Base-by-base conservation (phyloP, 805 yeast species). In the Hanseniaspora guilliermondii region DNA sequence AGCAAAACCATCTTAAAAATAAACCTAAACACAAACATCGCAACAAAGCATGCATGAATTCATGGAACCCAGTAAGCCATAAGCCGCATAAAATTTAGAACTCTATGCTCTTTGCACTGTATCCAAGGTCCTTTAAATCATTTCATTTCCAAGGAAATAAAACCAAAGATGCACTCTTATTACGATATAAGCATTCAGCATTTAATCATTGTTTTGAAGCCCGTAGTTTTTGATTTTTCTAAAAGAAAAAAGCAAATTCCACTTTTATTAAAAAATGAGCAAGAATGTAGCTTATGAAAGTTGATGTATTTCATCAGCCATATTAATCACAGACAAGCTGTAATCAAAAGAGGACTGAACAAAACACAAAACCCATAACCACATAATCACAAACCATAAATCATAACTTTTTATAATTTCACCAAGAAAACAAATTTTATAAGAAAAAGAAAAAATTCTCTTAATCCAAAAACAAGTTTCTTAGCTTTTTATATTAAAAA, bases 351-450 rank as follows among this genome's bases (percentile, higher is more conserved):
- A 27, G 46, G 46, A 25, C 46, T 39, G 14, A 17, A 32, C 24
- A 27, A 32, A 19, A 32, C 6, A 32, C 33, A 32, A 44, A 44
- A 19, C 37, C 17, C 33, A 44, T 32, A 27, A 22, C 24, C 19
- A 6, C 27, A 44, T 36, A 52, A 44, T 52, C 38, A 47, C 24
- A 52, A 44, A 52, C 47, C 55, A 52, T 52, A 52, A 44, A 52
- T 52, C 55, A 52, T 52, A 52, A 52, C 55, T 52, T 52, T 49
- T 52, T 44, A 25, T 36, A 27, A 35, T 25, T 44, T 52, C 55
- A 52, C 47, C 45, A 52, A 52, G 36, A 36, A 6, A 49, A 22
- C 27, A 49, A 32, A 12, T 8, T 39, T 11, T 33, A 32, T 9
- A 5, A 33, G 16, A 30, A 40, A 27, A 33, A 46, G 21, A 42